Percentiles rank a stretch among this genome's conserved stretches.
Conservation (phyloP, 495 filamentous ascomycete species). For the Aspergillus mulundensis region DNA sequence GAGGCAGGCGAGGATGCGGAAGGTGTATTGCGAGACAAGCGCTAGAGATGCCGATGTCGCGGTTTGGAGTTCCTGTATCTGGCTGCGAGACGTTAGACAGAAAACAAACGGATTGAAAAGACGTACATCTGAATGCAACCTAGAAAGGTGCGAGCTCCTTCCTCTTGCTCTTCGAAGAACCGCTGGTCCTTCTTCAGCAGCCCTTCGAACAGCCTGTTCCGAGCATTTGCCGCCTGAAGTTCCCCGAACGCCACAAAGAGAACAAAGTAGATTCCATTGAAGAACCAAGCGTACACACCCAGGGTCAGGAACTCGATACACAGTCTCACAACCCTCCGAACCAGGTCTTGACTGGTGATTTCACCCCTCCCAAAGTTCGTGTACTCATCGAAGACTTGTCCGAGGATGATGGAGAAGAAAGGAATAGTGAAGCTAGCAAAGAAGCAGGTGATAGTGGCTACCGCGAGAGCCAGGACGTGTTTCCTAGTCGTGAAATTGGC, state of each 20-base stretch:
- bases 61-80: constrained; percentile 77
- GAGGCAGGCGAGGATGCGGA: constrained; percentile 59
- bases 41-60: constrained; percentile 77
- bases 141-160: constrained; percentile 70
- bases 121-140: constrained; percentile 70
- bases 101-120: not conserved
- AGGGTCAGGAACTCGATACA: constrained; percentile 56
- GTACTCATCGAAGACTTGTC: constrained; percentile 70
- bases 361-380: constrained; percentile 58
- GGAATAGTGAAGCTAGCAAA: constrained; percentile 39
- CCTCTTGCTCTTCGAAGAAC: constrained; percentile 75
- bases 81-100: constrained; percentile 43
- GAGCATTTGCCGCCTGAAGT: constrained; percentile 64
- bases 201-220: constrained; percentile 59
- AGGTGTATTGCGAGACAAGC: constrained; percentile 56
- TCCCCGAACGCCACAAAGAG: constrained; percentile 76
- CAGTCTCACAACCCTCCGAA: constrained; percentile 52
- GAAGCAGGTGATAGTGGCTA: constrained; percentile 52
- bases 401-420: constrained; percentile 63
- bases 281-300: constrained; percentile 59
- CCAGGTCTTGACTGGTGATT: constrained; percentile 45
- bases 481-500: constrained; percentile 66
- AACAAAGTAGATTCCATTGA: constrained; percentile 60
- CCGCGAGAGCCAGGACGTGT: constrained; percentile 54
- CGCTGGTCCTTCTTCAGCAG: constrained; percentile 67